These are phyloP conservation scores for Phoenix dactylifera DNA, from an alignment of 176 grass and related monocot genomes.

Conservation along the genomic window DNA sequence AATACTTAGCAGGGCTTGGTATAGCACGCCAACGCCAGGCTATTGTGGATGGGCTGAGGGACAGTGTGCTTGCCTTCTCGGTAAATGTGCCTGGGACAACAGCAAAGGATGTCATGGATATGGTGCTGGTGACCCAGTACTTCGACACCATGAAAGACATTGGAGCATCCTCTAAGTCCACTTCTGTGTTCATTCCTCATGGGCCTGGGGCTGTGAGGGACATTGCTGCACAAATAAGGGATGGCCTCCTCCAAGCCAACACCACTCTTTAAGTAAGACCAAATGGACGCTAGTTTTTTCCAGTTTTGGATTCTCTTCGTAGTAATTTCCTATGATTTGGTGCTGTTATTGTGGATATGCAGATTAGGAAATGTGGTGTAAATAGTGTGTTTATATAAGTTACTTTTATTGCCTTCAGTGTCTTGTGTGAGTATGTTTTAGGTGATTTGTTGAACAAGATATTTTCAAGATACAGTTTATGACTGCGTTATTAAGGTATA, in stretches of 20 bases:
- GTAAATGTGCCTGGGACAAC: constrained; percentile 79
- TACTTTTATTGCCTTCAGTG: too few relatives aligned
- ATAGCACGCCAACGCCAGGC: constrained; percentile 87
- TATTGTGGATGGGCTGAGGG: constrained; percentile 71
- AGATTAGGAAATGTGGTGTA: too few relatives aligned
- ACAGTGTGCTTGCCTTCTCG: constrained; percentile 80
- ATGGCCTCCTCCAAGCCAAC: constrained; percentile 53
- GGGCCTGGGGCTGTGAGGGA: constrained; percentile 68
- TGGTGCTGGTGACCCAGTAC: constrained; percentile 81
- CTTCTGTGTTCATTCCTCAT: constrained; percentile 69
- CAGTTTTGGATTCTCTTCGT: not conserved
- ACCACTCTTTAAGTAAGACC: not conserved
- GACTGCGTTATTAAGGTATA: too few relatives aligned
- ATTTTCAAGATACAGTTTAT: too few relatives aligned
- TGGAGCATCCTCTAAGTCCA: constrained; percentile 53
- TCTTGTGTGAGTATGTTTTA: too few relatives aligned
- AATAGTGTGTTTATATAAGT: too few relatives aligned
- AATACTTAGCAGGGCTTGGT: constrained; percentile 68
- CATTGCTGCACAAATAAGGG: constrained; percentile 57
- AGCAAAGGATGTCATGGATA: constrained; percentile 81
- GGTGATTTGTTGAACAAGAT: too few relatives aligned
- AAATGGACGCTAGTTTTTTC: not conserved
- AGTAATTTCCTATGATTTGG: too few relatives aligned
- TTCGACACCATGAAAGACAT: constrained; percentile 91
- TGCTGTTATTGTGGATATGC: too few relatives aligned